phyloP scores from a whole-genome alignment of 73 alveolate genomes.

The Stentor coeruleus region DNA sequence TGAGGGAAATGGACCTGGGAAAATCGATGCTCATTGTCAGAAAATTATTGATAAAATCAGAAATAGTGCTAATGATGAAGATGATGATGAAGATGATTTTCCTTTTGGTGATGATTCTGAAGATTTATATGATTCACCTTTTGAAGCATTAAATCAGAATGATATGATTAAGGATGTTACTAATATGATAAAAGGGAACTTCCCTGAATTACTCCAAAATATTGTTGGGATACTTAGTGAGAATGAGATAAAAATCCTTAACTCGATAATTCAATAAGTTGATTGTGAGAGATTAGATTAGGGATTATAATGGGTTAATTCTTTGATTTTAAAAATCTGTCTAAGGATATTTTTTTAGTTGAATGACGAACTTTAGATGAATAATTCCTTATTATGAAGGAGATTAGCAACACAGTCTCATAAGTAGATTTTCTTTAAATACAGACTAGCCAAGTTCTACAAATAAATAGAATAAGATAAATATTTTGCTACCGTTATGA shows the following conservation, averaged over 20 bases:
- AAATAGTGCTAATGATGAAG: not conserved
- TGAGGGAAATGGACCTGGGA: not conserved
- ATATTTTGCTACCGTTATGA: no score
- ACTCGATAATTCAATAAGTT: not conserved
- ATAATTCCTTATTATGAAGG: no score
- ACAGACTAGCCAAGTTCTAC: no score
- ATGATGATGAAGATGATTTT: not conserved
- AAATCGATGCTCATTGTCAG: not conserved
- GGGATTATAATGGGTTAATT: no score
- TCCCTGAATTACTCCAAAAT: not conserved
- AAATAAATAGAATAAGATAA: no score
- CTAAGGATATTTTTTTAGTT: no score
- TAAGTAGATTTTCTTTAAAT: no score
- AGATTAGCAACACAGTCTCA: no score
- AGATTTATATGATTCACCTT: not conserved
- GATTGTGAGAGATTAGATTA: no score
- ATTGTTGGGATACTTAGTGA: not conserved
- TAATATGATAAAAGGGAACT: not conserved
- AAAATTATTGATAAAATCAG: not conserved
- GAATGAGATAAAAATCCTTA: not conserved
- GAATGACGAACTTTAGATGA: no score
- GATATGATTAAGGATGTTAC: not conserved
- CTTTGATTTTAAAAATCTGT: no score
- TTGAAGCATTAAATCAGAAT: not conserved
- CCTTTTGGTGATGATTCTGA: not conserved